phyloP scores from a whole-genome alignment of 257 asterid species.

The Plantago major region DNA sequence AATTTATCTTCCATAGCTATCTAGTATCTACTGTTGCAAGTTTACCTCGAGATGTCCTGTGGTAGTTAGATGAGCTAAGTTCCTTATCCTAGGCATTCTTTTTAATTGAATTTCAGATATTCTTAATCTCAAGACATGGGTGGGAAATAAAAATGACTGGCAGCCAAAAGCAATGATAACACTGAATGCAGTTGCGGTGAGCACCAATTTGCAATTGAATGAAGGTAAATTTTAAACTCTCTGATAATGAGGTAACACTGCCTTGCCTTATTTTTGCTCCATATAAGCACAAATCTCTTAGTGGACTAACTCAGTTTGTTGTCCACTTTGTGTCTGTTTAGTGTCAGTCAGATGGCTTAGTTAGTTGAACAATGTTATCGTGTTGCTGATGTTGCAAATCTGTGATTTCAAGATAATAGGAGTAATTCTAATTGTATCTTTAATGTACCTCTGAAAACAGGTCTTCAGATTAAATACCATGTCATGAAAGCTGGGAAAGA shows the following conservation, averaged over 20 bases:
- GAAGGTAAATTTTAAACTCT: slow-evolving; percentile 49
- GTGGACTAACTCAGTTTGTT: no score
- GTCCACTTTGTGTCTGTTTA: no score
- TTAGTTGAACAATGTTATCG: not conserved
- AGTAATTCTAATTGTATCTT: slow-evolving; percentile 11
- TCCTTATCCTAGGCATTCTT: slow-evolving; percentile 15
- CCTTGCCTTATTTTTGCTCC: not conserved
- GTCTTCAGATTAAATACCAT: slow-evolving; percentile 69
- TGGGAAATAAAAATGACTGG: slow-evolving; percentile 70
- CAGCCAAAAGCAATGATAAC: slow-evolving; percentile 81
- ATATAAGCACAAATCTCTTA: not conserved
- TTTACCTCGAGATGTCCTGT: not conserved
- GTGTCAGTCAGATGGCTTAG: no score
- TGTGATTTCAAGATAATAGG: slow-evolving; percentile 5
- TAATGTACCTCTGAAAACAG: slow-evolving; percentile 34
- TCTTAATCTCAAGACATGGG: slow-evolving; percentile 74
- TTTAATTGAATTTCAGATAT: slow-evolving; percentile 45
- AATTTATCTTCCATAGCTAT: slow-evolving; percentile 1
- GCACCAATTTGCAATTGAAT: slow-evolving; percentile 83
- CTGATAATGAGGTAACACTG: not conserved
- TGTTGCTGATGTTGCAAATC: slow-evolving; percentile 1
- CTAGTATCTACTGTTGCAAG: not conserved
- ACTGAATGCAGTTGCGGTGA: slow-evolving; percentile 74
- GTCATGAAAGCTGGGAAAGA: slow-evolving; percentile 77
- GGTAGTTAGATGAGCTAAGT: not conserved